Percentiles rank a stretch among this genome's conserved stretches.
These are phyloP conservation scores for Nematodospora valgi DNA, from an alignment of 805 yeast species.

Conservation along the genomic window DNA sequence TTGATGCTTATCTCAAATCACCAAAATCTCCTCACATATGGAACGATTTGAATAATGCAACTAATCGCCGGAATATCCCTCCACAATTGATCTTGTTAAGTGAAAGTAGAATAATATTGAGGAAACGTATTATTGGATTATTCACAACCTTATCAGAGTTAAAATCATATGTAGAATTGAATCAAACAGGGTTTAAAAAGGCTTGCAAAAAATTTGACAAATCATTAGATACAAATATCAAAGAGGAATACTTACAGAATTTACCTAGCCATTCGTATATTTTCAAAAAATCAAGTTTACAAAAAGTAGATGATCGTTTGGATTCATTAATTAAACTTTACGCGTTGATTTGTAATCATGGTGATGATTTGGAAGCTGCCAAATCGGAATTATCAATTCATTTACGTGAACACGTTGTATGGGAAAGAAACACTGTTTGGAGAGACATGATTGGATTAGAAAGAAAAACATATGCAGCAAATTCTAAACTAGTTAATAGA, in stretches of 20 bases:
- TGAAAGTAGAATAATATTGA: slow-evolving; percentile 48
- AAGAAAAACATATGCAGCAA: slow-evolving; percentile 77
- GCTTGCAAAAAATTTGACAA: slow-evolving; percentile 54
- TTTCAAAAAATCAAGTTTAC: slow-evolving; percentile 32
- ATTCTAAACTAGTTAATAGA: slow-evolving; percentile 20
- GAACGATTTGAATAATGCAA: slow-evolving; percentile 21
- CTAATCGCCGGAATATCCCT: slow-evolving; percentile 20
- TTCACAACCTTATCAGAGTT: slow-evolving; percentile 47
- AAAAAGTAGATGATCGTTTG: slow-evolving; percentile 29
- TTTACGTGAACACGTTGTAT: slow-evolving; percentile 52
- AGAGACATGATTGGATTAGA: slow-evolving; percentile 61
- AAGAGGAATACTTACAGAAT: slow-evolving; percentile 43
- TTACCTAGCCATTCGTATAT: slow-evolving; percentile 41
- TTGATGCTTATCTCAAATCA: slow-evolving; percentile 35
- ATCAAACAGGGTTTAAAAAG: slow-evolving; percentile 51
- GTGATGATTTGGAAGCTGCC: slow-evolving; percentile 42
- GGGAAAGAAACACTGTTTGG: slow-evolving; percentile 57
- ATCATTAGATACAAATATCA: slow-evolving; percentile 41
- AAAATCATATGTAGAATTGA: slow-evolving; percentile 49
- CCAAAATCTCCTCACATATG: slow-evolving; percentile 34
- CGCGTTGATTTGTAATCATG: slow-evolving; percentile 39
- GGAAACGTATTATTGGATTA: slow-evolving; percentile 43
- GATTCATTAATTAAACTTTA: slow-evolving; percentile 29
- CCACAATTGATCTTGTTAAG: slow-evolving; percentile 36
- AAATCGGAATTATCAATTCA: slow-evolving; percentile 55